Conservation (phyloP, 2,329 filamentous ascomycete species). For the Aulographum hederae region DNA sequence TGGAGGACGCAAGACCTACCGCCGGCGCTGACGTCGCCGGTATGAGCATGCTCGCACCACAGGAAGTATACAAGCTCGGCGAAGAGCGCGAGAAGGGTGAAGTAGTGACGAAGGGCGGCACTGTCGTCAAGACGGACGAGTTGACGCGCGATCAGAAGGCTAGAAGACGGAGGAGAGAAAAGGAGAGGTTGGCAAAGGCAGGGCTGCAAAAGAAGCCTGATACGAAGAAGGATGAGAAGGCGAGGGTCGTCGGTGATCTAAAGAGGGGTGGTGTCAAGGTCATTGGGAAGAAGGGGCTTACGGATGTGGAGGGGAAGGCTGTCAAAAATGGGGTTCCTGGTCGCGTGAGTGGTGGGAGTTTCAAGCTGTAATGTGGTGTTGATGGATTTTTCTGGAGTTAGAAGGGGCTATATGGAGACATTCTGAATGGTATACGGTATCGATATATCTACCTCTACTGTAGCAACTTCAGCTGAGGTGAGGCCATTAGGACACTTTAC, state of each 20-base stretch:
- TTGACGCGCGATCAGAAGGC: slow-evolving; percentile 76
- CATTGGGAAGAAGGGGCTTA: slow-evolving; percentile 76
- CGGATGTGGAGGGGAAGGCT: slow-evolving; percentile 68
- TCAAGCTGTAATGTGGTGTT: not conserved
- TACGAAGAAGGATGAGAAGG: slow-evolving; percentile 44
- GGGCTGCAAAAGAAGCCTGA: slow-evolving; percentile 33
- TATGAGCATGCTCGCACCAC: slow-evolving; percentile 65
- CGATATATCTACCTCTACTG: too few species aligned
- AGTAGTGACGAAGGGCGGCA: slow-evolving; percentile 57
- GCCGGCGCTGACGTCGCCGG: slow-evolving; percentile 56
- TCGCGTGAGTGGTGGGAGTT: not conserved
- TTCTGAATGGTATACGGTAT: too few species aligned
- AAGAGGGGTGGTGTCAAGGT: slow-evolving; percentile 81
- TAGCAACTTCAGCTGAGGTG: too few species aligned
- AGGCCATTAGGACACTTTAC: too few species aligned
- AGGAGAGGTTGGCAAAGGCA: slow-evolving; percentile 65
- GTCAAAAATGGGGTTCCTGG: slow-evolving; percentile 20
- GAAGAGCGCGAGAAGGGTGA: slow-evolving; percentile 51
- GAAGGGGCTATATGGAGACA: too few species aligned
- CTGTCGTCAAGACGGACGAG: slow-evolving; percentile 66
- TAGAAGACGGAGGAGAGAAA: slow-evolving; percentile 58
- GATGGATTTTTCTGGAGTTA: too few species aligned
- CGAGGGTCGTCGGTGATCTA: slow-evolving; percentile 43
- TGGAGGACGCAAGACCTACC: slow-evolving; percentile 88
- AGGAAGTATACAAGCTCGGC: slow-evolving; percentile 80